Evolutionary conservation across 2,329 filamentous ascomycete genomes (phyloP).

Genomic region (Fusarium buharicum): DNA sequence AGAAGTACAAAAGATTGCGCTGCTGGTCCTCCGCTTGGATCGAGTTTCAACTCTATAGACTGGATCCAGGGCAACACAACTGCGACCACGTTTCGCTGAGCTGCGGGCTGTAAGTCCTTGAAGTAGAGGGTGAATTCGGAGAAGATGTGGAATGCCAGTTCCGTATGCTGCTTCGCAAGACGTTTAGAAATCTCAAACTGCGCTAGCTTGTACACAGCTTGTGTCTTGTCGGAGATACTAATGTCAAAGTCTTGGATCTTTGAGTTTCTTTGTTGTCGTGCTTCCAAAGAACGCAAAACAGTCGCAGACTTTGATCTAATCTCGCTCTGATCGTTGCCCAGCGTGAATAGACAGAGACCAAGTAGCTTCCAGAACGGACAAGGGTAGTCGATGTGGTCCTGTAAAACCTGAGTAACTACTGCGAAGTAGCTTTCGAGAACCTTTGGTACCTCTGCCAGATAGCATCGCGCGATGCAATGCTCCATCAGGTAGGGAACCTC

Average conservation of each 20-base stretch:
- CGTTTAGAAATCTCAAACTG: conserved; percentile 97
- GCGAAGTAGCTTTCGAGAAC: conserved; percentile 95
- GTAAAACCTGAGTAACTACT: conserved; percentile 87
- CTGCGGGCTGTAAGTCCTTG: conserved; percentile 82
- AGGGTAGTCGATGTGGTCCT: conserved; percentile 83
- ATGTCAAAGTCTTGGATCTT: conserved; percentile 98
- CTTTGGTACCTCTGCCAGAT: conserved; percentile 81
- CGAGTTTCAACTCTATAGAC: conserved; percentile 88
- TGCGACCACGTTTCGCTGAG: conserved; percentile 92
- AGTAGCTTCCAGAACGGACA: conserved; percentile 92
- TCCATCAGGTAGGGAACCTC: conserved; percentile 87
- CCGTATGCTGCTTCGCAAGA: conserved; percentile 86
- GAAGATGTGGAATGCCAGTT: conserved; percentile 92
- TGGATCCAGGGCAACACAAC: conserved; percentile 97
- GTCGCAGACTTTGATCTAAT: conserved; percentile 89
- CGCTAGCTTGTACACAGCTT: conserved; percentile 95
- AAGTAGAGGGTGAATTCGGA: conserved; percentile 96
- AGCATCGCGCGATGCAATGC: conserved; percentile 91
- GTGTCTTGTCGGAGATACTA: conserved; percentile 97
- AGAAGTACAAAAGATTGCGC: conserved; percentile 93
- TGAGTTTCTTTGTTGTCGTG: conserved; percentile 80
- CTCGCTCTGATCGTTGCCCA: conserved; percentile 90
- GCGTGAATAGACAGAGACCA: conserved; percentile 86
- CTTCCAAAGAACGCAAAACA: conserved; percentile 82
- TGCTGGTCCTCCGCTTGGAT: conserved; percentile 90